These are phyloP conservation scores for Monosporozyma yasuniensis DNA, from an alignment of 805 yeast genomes.

Conservation along the genomic window DNA sequence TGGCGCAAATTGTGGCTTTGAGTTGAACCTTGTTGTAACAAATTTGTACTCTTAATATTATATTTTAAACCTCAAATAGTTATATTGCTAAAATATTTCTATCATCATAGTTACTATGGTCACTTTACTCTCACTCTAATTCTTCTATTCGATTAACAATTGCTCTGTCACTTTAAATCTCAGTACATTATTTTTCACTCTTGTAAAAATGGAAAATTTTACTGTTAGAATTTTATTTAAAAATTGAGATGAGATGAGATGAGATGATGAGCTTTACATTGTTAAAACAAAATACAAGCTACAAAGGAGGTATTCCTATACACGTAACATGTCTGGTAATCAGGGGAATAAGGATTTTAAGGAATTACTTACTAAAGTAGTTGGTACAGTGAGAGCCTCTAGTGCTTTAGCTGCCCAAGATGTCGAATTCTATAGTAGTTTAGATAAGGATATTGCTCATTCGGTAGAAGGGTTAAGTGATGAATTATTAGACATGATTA, in stretches of 20 bases:
- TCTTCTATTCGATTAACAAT: too few relatives aligned
- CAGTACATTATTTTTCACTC: not conserved
- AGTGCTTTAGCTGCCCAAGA: slow-evolving; percentile 70
- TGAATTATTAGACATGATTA: slow-evolving; percentile 38
- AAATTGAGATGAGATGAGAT: slow-evolving; percentile 1
- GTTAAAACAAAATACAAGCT: not conserved
- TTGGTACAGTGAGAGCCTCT: slow-evolving; percentile 52
- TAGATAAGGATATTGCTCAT: slow-evolving; percentile 41
- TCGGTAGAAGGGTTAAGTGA: slow-evolving; percentile 36
- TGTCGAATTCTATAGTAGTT: slow-evolving; percentile 59
- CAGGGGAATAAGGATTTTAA: slow-evolving; percentile 4
- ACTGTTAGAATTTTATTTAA: not conserved
- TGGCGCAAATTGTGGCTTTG: too few relatives aligned
- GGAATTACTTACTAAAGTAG: slow-evolving; percentile 8
- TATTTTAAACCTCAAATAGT: too few relatives aligned
- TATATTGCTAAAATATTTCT: too few relatives aligned
- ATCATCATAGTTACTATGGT: too few relatives aligned
- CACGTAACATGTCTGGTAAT: not conserved
- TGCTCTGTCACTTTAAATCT: too few relatives aligned
- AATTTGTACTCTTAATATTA: too few relatives aligned
- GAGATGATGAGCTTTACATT: not conserved
- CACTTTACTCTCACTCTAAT: too few relatives aligned
- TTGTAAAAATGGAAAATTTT: not conserved
- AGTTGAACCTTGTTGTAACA: too few relatives aligned
- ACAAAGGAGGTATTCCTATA: not conserved